Evolutionary conservation across 2,329 filamentous ascomycete species (phyloP), one percentile per base, ranked within the genome.

Genomic region (Penicillium hesseltinei): DNA sequence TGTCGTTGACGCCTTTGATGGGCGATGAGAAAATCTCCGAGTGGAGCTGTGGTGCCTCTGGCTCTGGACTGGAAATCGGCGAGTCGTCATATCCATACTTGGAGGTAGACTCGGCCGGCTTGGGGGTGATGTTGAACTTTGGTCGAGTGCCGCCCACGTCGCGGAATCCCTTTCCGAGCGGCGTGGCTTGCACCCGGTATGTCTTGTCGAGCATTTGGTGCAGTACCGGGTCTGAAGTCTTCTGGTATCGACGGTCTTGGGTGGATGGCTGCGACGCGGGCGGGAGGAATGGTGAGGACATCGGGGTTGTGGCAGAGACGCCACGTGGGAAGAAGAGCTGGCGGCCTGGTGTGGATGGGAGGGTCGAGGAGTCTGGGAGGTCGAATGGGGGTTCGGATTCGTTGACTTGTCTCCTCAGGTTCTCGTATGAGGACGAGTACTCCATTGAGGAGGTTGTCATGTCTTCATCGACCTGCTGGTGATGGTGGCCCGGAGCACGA

Each of bases 171-270:
- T 77, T 78, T 10, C 86, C 88, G 64, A 94, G 87, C 0, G 94
- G 94, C 10, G 94, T 99, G 6, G 93, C 91, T 74, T 95, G 91
- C 25, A 99, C 82, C 33, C 93, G 90, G 78, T 96, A 99, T 57
- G 90, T 97, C 76, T 95, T 97, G 79, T 97, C 92, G 5, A 96
- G 84, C n/a, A 97, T 82, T 57, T 89, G 90, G 73, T 97, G 93
- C 40, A 99, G 82, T 9, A 97, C 81, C 3, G 90, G 90, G 70
- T 97, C 91, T 8, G 71, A 70, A 5, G 67, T 67, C 76, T 73
- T 79, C 13, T 70, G 67, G 44, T 74, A 71, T 13, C 69, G 63
- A 36, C 67, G 68, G 51, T 76, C 75, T 61, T 70, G 70, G 31
- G 72, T 57, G 62, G 76, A 69, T 60, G 76, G 73, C 56, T 72